phyloP scores from a whole-genome alignment of 2,329 filamentous ascomycete genomes.

The Juglanconis oblonga region DNA sequence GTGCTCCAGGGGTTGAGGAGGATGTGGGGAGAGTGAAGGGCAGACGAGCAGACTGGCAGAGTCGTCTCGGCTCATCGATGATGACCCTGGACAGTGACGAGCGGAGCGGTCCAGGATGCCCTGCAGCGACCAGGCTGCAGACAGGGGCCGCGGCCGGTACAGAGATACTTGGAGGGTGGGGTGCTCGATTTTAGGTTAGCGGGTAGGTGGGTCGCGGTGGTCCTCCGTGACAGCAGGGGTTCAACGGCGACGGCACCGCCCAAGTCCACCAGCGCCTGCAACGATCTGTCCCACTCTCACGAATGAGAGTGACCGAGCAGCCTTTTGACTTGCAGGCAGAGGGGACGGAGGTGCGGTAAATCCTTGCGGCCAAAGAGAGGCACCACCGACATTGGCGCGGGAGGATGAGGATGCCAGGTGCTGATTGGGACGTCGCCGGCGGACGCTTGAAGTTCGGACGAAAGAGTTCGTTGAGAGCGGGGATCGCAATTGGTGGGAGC shows the following conservation, averaged over 20 bases:
- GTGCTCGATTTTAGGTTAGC: conserved; percentile 17
- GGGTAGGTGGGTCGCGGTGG: conserved; percentile 15
- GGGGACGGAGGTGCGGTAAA: conserved; percentile 9
- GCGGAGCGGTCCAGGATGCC: conserved; percentile 1
- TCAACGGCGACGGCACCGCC: conserved; percentile 3
- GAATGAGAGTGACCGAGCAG: conserved; percentile 14
- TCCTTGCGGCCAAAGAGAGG: conserved; percentile 6
- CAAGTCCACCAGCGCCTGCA: conserved; percentile 12
- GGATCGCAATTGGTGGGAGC: not conserved
- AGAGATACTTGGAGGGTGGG: conserved; percentile 6
- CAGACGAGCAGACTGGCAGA: not conserved
- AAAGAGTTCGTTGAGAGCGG: no score
- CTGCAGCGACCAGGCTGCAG: conserved; percentile 7
- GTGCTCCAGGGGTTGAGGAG: not conserved
- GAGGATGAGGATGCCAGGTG: not conserved
- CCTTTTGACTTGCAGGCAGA: conserved; percentile 16
- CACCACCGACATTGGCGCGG: conserved; percentile 8
- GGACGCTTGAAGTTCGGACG: conserved; percentile 5
- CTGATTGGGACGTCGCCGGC: conserved; percentile 12
- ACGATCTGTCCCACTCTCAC: conserved; percentile 16
- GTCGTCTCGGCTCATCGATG: not conserved
- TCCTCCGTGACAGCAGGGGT: conserved; percentile 10
- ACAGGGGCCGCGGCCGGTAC: conserved; percentile 1
- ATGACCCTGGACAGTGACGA: not conserved
- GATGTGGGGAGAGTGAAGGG: no score